Conservation (phyloP, 192 early-diverging fungal genomes). For the Phycomyces blakesleeanus region DNA sequence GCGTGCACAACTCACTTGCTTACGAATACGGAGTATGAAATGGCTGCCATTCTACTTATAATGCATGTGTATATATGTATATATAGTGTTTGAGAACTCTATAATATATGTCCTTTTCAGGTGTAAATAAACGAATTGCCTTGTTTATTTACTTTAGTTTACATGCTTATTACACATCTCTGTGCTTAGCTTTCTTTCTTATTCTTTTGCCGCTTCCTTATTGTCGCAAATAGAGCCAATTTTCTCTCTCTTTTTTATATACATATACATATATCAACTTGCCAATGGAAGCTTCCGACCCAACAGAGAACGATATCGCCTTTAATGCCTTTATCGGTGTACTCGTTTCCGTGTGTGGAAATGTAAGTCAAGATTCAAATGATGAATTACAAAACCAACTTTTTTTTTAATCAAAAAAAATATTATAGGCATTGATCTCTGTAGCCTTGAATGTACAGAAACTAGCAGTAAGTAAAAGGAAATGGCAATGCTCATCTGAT, state of each 20-base stretch:
- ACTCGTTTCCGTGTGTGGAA: slow-evolving; percentile 57
- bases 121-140: background rate
- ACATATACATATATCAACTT: background rate
- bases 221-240: slow-evolving; percentile 5
- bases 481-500: background rate
- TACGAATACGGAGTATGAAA: too few species aligned
- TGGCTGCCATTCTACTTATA: too few species aligned
- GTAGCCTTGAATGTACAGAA: slow-evolving; percentile 73
- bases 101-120: too few species aligned
- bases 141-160: too few species aligned
- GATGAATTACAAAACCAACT: too few species aligned
- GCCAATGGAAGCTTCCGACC: slow-evolving; percentile 1
- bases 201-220: slow-evolving; percentile 9
- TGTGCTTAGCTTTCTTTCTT: slow-evolving; percentile 8
- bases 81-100: background rate
- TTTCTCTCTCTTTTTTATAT: background rate
- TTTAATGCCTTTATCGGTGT: slow-evolving; percentile 60
- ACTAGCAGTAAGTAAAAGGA: slow-evolving; percentile 40
- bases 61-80: too few species aligned
- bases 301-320: slow-evolving; percentile 18
- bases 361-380: slow-evolving; percentile 39
- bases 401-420: background rate
- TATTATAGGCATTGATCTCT: slow-evolving; percentile 57
- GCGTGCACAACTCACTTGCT: too few species aligned
- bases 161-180: too few species aligned